A percentile compares a stretch with the other conserved stretches of the same genome.
Conservation (phyloP, 805 yeast genomes). For the Metschnikowia lachancei region DNA sequence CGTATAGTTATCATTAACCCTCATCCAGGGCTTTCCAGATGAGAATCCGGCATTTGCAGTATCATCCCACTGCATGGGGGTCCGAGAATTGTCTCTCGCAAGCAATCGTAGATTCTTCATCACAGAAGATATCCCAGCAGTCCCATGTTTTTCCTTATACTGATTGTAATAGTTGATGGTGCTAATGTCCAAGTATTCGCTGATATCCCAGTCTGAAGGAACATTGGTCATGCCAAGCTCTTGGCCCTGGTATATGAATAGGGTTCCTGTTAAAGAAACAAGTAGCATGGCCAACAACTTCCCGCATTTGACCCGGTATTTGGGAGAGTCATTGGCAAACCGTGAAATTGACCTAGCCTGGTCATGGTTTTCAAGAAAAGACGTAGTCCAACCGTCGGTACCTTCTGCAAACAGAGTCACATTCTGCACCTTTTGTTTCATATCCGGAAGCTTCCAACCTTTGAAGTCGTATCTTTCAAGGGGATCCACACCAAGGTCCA, state of each 20-base stretch:
- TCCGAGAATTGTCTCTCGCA: constrained; percentile 54
- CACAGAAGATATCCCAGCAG: constrained; percentile 25
- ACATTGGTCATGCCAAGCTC: constrained; percentile 57
- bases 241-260: constrained; percentile 60
- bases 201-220: constrained; percentile 44
- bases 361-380: constrained; percentile 57
- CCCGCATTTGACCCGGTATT: constrained; percentile 39
- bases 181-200: constrained; percentile 51
- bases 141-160: constrained; percentile 26
- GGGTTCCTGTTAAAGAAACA: constrained; percentile 50
- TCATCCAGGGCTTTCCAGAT: constrained; percentile 51
- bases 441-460: constrained; percentile 36
- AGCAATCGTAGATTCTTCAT: constrained; percentile 34
- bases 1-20: constrained; percentile 47
- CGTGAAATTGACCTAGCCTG: constrained; percentile 54
- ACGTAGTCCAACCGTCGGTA: constrained; percentile 58
- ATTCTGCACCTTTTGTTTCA: constrained; percentile 39
- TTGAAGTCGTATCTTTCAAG: constrained; percentile 34
- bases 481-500: constrained; percentile 38
- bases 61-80: constrained; percentile 56
- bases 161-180: constrained; percentile 42
- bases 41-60: constrained; percentile 48
- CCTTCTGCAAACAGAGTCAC: constrained; percentile 41
- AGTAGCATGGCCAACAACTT: constrained; percentile 49
- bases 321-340: constrained; percentile 42